Conservation (phyloP, 2,329 filamentous ascomycete genomes). For the Ceratocystis colombiana region DNA sequence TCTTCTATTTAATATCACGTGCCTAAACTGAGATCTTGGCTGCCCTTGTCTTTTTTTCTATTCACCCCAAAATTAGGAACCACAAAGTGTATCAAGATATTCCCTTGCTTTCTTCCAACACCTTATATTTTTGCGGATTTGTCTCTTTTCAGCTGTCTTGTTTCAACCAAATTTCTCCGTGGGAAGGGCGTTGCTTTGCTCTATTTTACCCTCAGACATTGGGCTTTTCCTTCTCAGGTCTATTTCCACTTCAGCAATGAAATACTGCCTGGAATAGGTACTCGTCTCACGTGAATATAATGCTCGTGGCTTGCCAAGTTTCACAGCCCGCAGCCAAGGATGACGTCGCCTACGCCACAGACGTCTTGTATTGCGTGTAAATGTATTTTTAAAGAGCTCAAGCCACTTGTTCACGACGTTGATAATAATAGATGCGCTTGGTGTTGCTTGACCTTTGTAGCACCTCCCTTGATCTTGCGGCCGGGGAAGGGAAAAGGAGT, state of each 20-base stretch:
- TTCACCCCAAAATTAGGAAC: neutral
- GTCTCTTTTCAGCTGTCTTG: constrained; percentile 11
- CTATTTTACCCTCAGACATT: constrained; percentile 9
- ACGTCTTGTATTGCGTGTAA: neutral
- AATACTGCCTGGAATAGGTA: neutral
- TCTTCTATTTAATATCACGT: neutral
- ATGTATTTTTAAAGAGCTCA: neutral
- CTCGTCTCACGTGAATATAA: constrained; percentile 5
- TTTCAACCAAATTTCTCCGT: constrained; percentile 7
- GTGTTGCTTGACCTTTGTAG: neutral
- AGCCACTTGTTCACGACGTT: neutral
- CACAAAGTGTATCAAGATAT: neutral
- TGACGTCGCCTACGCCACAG: neutral
- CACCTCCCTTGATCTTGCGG: neutral
- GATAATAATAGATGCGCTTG: constrained; percentile 2
- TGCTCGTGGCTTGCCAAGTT: neutral
- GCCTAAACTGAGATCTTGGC: neutral
- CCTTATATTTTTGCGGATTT: neutral
- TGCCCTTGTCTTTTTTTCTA: neutral
- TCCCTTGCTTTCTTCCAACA: neutral
- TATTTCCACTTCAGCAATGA: neutral
- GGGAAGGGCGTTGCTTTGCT: neutral
- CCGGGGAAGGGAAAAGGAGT: neutral
- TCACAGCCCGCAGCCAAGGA: neutral
- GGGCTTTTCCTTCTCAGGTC: neutral